These are phyloP conservation scores for Russula abietina DNA, from an alignment of 768 basidiomycete genomes.

Conservation along the genomic window DNA sequence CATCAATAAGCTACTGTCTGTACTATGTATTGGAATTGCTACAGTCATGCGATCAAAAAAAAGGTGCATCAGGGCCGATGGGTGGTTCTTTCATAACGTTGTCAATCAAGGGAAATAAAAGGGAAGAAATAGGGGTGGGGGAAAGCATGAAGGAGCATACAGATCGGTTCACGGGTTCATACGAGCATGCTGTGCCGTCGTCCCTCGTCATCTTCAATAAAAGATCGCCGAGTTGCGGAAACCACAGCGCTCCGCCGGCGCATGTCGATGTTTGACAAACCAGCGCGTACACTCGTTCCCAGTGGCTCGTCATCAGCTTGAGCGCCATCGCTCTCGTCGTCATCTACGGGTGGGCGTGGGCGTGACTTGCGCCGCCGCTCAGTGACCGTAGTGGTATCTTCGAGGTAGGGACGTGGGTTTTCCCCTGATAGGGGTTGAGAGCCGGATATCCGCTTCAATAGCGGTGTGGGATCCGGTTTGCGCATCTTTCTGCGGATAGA, in stretches of 20 bases:
- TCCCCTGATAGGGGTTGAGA: conserved; percentile 19
- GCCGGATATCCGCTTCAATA: conserved; percentile 24
- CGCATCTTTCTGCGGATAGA: conserved; percentile 68
- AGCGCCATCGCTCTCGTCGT: conserved; percentile 59
- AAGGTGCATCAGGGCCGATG: neutral
- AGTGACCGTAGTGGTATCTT: conserved; percentile 26
- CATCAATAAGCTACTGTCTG: conserved; percentile 23
- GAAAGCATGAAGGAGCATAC: conserved; percentile 10
- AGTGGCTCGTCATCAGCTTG: conserved; percentile 62
- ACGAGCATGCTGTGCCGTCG: conserved; percentile 65
- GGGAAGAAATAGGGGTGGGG: neutral
- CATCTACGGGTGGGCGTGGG: conserved; percentile 42
- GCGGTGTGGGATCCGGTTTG: conserved; percentile 55
- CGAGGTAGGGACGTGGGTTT: conserved; percentile 25
- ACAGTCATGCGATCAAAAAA: conserved; percentile 15
- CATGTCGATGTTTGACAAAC: conserved; percentile 54
- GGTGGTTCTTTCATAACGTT: conserved; percentile 6
- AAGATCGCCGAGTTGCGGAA: conserved; percentile 29
- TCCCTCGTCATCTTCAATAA: conserved; percentile 43
- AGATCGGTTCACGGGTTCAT: conserved; percentile 27
- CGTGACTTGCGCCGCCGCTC: conserved; percentile 52
- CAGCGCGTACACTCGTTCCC: conserved; percentile 24
- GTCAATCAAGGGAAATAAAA: neutral
- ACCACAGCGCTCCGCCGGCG: conserved; percentile 41
- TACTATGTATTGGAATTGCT: conserved; percentile 15